Evolutionary conservation across 495 filamentous ascomycete species (phyloP).

Genomic region (Filosporella fistucella): DNA sequence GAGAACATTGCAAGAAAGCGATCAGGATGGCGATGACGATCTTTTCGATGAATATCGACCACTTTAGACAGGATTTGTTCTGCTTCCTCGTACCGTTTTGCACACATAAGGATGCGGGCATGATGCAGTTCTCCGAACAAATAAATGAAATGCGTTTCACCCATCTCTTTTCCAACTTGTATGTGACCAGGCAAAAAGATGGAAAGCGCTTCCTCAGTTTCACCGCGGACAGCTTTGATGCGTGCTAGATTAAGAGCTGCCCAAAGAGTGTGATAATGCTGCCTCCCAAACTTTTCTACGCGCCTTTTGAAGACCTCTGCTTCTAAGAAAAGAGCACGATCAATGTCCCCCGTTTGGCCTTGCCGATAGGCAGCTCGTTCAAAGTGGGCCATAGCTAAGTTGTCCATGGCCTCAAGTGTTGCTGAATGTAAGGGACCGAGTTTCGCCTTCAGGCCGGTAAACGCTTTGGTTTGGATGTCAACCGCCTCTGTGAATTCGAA

Average conservation of each 20-base stretch:
- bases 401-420: neutral
- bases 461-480: neutral
- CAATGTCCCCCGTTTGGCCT: neutral
- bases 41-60: neutral
- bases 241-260: constrained; percentile 20
- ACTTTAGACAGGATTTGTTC: neutral
- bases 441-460: neutral
- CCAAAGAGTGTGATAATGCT: constrained; percentile 26
- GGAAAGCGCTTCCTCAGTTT: neutral
- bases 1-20: constrained; percentile 6
- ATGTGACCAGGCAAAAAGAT: neutral
- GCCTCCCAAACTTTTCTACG: constrained; percentile 19
- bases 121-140: neutral
- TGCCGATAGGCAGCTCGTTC: neutral
- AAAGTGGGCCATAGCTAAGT: neutral
- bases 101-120: neutral
- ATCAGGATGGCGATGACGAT: constrained; percentile 1
- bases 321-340: neutral
- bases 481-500: neutral
- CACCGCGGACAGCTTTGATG: constrained; percentile 12
- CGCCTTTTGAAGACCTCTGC: constrained; percentile 12
- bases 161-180: neutral
- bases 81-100: constrained; percentile 1
- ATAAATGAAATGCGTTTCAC: neutral
- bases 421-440: neutral